Conservation (phyloP, 73 alveolate species). For the Loxodes magnus region DNA sequence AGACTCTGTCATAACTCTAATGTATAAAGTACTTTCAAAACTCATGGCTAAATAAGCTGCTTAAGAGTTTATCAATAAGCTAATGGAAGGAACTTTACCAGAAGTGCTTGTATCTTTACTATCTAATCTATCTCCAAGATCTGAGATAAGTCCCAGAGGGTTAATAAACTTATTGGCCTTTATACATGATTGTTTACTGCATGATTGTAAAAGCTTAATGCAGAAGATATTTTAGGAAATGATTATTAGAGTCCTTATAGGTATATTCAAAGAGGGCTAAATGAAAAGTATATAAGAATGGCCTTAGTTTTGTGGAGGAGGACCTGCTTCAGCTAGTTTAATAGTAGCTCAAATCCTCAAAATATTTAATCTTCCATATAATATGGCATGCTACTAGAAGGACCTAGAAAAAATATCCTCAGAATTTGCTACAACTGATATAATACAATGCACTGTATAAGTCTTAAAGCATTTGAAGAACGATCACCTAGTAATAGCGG, state of each 20-base stretch:
- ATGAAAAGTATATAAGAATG: slow-evolving; percentile 83
- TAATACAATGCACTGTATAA: slow-evolving; percentile 45
- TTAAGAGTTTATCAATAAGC: slow-evolving; percentile 31
- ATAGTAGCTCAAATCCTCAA: slow-evolving; percentile 56
- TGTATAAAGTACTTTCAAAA: slow-evolving; percentile 45
- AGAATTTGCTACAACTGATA: slow-evolving; percentile 58
- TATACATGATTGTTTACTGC: slow-evolving; percentile 69
- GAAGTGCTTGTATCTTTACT: slow-evolving; percentile 67
- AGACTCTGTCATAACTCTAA: slow-evolving; percentile 70
- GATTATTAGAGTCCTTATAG: slow-evolving; percentile 58
- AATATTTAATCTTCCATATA: slow-evolving; percentile 62
- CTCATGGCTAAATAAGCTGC: slow-evolving; percentile 33
- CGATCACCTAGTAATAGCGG: slow-evolving; percentile 55
- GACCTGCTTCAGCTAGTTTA: slow-evolving; percentile 63
- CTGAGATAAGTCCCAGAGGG: slow-evolving; percentile 93
- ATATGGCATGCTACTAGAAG: slow-evolving; percentile 29
- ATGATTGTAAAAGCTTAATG: slow-evolving; percentile 68
- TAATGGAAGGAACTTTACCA: slow-evolving; percentile 54
- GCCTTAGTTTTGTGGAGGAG: slow-evolving; percentile 89
- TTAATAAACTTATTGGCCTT: slow-evolving; percentile 70
- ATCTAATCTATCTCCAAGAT: slow-evolving; percentile 51
- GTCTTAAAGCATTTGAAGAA: slow-evolving; percentile 42
- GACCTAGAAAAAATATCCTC: slow-evolving; percentile 39
- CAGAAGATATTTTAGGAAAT: slow-evolving; percentile 73
- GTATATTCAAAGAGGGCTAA: slow-evolving; percentile 72